Evolutionary conservation across 139 green algal genomes (phyloP).

Genomic region (Tetraselmis striata): DNA sequence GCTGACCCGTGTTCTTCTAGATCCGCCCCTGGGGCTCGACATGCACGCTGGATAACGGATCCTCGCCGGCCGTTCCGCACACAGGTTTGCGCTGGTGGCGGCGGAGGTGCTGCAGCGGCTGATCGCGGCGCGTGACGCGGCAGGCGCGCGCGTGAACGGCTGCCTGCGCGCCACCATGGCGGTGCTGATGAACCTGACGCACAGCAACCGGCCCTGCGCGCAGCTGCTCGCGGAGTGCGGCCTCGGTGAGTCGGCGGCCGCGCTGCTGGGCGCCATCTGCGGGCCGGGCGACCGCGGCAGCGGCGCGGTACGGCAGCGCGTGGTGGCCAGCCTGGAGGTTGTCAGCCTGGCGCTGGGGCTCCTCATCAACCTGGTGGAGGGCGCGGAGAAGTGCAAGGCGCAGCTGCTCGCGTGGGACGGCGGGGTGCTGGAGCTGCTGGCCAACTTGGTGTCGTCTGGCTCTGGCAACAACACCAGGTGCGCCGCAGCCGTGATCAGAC

Average conservation of each 20-base stretch:
- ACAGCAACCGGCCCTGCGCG: constrained; percentile 48
- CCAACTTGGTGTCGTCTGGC: too few relatives aligned
- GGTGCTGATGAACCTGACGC: constrained; percentile 69
- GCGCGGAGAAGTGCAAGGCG: not conserved
- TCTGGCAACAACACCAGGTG: too few relatives aligned
- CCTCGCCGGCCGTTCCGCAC: too few relatives aligned
- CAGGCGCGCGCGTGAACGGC: constrained; percentile 7
- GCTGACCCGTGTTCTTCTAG: too few relatives aligned
- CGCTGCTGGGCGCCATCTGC: constrained; percentile 6
- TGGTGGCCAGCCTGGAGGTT: constrained; percentile 35
- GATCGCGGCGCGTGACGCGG: not conserved
- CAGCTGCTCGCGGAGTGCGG: constrained; percentile 24
- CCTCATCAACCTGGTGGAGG: constrained; percentile 65
- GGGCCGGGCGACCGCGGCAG: too few relatives aligned
- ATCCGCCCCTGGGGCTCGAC: too few relatives aligned
- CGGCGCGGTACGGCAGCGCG: not conserved
- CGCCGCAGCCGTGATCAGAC: too few relatives aligned
- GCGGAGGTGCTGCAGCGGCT: not conserved
- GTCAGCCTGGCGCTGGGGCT: constrained; percentile 48
- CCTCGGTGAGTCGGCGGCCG: constrained; percentile 18
- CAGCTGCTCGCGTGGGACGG: constrained; percentile 4
- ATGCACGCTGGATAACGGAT: too few relatives aligned
- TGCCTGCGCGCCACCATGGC: constrained; percentile 37
- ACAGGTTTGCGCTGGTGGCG: not conserved
- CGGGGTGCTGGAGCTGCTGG: not conserved